These are phyloP conservation scores for Diutina mesorugosa DNA, from an alignment of 1,139 yeast species.

Conservation along the genomic window DNA sequence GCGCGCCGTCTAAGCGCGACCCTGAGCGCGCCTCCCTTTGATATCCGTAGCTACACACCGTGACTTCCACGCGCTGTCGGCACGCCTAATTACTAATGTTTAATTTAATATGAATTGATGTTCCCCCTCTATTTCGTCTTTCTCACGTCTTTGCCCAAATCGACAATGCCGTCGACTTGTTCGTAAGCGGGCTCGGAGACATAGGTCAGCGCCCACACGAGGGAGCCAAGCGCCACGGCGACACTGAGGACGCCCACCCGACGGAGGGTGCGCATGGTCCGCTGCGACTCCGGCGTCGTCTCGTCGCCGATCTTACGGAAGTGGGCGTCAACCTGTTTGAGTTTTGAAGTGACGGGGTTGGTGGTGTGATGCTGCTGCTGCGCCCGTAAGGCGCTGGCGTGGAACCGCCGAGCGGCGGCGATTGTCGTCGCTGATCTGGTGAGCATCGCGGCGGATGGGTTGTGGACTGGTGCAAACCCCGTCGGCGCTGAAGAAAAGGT, in stretches of 20 bases:
- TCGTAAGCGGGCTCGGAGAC: not conserved
- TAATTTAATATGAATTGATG: not conserved
- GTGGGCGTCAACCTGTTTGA: slow-evolving; percentile 1
- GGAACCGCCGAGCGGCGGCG: too few species aligned
- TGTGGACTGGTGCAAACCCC: too few species aligned
- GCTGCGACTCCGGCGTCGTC: not conserved
- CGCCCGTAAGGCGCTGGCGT: too few species aligned
- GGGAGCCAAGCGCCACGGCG: not conserved
- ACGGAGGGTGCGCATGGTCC: not conserved
- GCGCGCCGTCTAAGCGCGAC: not conserved
- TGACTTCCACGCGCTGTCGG: too few species aligned
- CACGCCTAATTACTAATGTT: not conserved
- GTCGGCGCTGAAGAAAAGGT: too few species aligned
- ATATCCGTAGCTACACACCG: too few species aligned
- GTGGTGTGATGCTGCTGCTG: not conserved
- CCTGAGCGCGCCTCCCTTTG: too few species aligned
- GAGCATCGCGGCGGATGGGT: too few species aligned
- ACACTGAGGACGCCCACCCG: not conserved
- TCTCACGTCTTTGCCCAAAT: not conserved
- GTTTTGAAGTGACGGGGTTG: not conserved
- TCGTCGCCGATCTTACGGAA: slow-evolving; percentile 1
- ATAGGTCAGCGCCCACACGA: not conserved
- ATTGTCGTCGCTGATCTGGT: too few species aligned
- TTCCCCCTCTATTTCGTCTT: not conserved
- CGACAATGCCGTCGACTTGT: not conserved